Evolutionary conservation across 2,329 filamentous ascomycete species (phyloP), one percentile per base, ranked within the genome.

Genomic region (Neocucurbitaria cava): DNA sequence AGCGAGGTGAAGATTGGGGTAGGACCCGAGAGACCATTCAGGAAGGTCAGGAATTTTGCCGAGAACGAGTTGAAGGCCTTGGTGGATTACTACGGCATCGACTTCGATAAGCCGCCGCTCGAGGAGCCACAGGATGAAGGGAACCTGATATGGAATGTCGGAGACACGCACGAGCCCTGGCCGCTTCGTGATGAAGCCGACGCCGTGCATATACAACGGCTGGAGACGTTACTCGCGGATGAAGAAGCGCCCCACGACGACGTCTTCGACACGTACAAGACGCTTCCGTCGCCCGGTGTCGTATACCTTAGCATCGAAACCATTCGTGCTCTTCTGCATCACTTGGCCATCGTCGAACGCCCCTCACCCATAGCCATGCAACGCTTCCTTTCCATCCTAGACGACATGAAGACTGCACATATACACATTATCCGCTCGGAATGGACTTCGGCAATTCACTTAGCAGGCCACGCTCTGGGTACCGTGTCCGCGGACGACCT

Each of bases 381-480:
- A 65, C 88, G 91, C 49, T 98, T 94, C 76, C 88, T 97, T 59
- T 86, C 87, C 5, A 79, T 97, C 21, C 82, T 98, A 17, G 87
- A 93, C 59, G 94, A 99, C 66, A 89, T 96, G 78, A 89, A 91
- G 65, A 82, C 82, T 48, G 84, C 87, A n/a, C 85, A 87, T 1
- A 85, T 96, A 40, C 83, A 87, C 0, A 79, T 98, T 50, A 84
- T 81, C 0, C 79, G 77, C 5, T 77, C 81, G 0, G 87, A 96
- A 69, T 99, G 93, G 93, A 96, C 91, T 57, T 87, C 86, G 35
- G 93, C 92, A 33, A 86, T 97, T 46, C 84, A 89, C 18, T 89
- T 96, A 67, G 89, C 90, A 9, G 88, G 89, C 33, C 87, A 89
- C 52, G 92, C 90, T 64, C 86, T 89, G 59, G 80, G 84, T 8